Percentiles rank a stretch among this genome's conserved stretches.
Evolutionary conservation across 345 rosid genomes (phyloP).

Genomic region (Citrus hindsii): DNA sequence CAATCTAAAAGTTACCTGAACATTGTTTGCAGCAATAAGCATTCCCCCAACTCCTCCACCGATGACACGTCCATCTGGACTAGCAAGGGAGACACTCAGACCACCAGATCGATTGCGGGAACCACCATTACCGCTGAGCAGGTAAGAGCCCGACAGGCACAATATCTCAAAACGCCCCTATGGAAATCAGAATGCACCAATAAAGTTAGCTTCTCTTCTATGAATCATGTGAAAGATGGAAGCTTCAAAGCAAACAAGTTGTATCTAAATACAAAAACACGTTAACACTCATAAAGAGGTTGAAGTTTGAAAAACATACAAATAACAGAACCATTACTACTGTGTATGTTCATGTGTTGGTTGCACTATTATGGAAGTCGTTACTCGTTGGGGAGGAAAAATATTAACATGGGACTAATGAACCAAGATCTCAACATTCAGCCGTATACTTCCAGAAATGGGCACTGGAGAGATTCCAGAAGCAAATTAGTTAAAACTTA

Average conservation of each 20-base stretch:
- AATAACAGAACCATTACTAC: not conserved
- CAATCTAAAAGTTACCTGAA: conserved; percentile 53
- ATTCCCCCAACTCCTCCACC: conserved; percentile 94
- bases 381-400: not conserved
- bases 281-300: not conserved
- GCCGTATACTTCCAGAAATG: not conserved
- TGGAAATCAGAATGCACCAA: conserved; percentile 16
- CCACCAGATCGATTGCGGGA: conserved; percentile 63
- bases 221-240: conserved; percentile 1
- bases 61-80: conserved; percentile 90
- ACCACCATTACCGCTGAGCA: conserved; percentile 43
- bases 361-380: not conserved
- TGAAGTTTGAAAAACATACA: not conserved
- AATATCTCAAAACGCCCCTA: conserved; percentile 92
- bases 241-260: not conserved
- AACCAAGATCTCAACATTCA: not conserved
- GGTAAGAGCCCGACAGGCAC: conserved; percentile 74
- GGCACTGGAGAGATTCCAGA: not conserved
- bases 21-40: conserved; percentile 86
- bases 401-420: not conserved
- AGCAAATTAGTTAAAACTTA: not conserved
- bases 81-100: conserved; percentile 83
- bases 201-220: not conserved
- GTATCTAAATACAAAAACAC: not conserved
- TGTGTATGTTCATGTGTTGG: not conserved